A percentile compares a stretch with the other conserved stretches of the same genome.
These are phyloP conservation scores for Starmerella vitae DNA, from an alignment of 805 yeast species.

Conservation along the genomic window DNA sequence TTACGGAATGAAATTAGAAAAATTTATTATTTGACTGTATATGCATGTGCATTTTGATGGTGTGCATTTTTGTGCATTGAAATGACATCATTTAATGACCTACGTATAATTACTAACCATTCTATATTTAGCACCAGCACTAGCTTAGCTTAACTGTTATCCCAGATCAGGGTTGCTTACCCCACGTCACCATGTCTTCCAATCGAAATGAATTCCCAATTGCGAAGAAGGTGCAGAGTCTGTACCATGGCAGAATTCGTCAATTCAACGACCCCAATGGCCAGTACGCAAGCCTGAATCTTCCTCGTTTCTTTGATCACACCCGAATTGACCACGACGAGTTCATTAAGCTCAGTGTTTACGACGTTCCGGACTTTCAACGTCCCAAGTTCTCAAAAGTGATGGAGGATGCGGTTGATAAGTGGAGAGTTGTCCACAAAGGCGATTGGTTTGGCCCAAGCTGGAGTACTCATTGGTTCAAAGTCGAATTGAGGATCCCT, in stretches of 20 bases:
- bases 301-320: slow-evolving; percentile 68
- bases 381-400: slow-evolving; percentile 55
- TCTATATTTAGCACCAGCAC: too few relatives aligned
- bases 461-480: slow-evolving; percentile 96
- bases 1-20: too few relatives aligned
- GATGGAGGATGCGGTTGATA: slow-evolving; percentile 35
- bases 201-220: slow-evolving; percentile 41
- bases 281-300: slow-evolving; percentile 51
- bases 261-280: slow-evolving; percentile 69
- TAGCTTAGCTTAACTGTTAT: too few relatives aligned
- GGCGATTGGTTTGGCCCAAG: slow-evolving; percentile 84
- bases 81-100: too few relatives aligned
- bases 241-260: slow-evolving; percentile 58
- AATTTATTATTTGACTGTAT: too few relatives aligned
- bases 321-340: slow-evolving; percentile 40
- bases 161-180: too few relatives aligned
- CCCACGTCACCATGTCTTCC: too few relatives aligned
- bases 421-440: slow-evolving; percentile 31
- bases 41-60: too few relatives aligned
- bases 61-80: too few relatives aligned
- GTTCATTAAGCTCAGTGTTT: slow-evolving; percentile 46
- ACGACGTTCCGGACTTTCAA: slow-evolving; percentile 56
- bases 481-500: slow-evolving; percentile 53
- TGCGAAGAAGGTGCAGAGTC: slow-evolving; percentile 61
- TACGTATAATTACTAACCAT: too few relatives aligned